Evolutionary conservation across 371 early-diverging fungal species (phyloP).

Genomic region (Amoeboaphelidium occidentale): DNA sequence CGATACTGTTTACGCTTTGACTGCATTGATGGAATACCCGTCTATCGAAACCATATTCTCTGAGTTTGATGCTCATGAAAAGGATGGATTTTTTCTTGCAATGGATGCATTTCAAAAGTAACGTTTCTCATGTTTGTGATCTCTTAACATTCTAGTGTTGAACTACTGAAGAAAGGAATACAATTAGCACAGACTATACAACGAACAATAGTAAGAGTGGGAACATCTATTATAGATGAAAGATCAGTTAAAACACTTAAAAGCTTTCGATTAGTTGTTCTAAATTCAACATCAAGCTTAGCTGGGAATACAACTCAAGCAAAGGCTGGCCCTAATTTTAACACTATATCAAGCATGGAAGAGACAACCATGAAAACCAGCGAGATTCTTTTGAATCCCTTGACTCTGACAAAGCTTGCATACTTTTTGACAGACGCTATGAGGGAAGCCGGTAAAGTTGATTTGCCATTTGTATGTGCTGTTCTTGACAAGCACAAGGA

Average conservation of each 20-base stretch:
- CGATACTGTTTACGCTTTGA: conserved; percentile 51
- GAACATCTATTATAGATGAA: conserved; percentile 44
- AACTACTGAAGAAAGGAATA: conserved; percentile 34
- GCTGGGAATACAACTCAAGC: too few relatives aligned
- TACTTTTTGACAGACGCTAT: conserved; percentile 47
- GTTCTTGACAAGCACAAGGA: conserved; percentile 29
- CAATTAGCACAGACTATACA: conserved; percentile 44
- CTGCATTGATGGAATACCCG: conserved; percentile 46
- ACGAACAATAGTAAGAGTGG: conserved; percentile 40
- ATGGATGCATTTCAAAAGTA: conserved; percentile 48
- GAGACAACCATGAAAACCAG: too few relatives aligned
- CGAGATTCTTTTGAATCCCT: conserved; percentile 33
- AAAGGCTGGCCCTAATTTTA: too few relatives aligned
- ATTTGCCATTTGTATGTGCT: conserved; percentile 36
- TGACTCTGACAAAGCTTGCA: conserved; percentile 37
- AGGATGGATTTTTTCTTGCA: conserved; percentile 46
- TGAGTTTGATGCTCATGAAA: too few relatives aligned
- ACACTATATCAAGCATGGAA: too few relatives aligned
- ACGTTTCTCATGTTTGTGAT: neutral
- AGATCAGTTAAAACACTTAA: conserved; percentile 33
- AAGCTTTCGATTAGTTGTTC: conserved; percentile 37
- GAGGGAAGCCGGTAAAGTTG: conserved; percentile 29
- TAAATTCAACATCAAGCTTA: too few relatives aligned
- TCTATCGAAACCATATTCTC: too few relatives aligned
- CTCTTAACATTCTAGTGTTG: conserved; percentile 13